These are phyloP conservation scores for Chionographis japonica DNA, from an alignment of 106 monocot genomes.

Conservation along the genomic window DNA sequence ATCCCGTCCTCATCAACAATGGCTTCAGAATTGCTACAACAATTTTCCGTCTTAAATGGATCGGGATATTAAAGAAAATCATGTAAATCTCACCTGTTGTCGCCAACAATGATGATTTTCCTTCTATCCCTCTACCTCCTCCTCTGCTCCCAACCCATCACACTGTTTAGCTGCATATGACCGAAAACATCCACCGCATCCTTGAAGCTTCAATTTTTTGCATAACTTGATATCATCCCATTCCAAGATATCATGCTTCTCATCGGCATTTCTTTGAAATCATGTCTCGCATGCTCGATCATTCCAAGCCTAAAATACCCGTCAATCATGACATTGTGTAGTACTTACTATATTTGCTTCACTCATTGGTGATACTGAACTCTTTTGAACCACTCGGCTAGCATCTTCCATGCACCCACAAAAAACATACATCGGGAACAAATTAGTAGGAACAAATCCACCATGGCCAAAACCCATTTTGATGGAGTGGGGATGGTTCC, in stretches of 20 bases:
- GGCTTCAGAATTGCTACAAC: no score
- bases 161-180: conserved; percentile 24
- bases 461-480: conserved; percentile 32
- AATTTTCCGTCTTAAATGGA: no score
- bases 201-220: conserved; percentile 26
- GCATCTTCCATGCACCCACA: conserved; percentile 38
- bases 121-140: no score
- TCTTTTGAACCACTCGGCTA: conserved; percentile 10
- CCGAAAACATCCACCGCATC: conserved; percentile 39
- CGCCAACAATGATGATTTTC: no score
- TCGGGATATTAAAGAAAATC: no score
- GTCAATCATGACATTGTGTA: conserved; percentile 47
- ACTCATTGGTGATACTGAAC: background rate
- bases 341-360: conserved; percentile 18
- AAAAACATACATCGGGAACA: conserved; percentile 39
- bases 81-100: no score
- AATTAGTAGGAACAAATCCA: conserved; percentile 42
- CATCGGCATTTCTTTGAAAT: conserved; percentile 33
- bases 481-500: conserved; percentile 31
- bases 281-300: conserved; percentile 17
- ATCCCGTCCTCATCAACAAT: no score
- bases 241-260: conserved; percentile 51
- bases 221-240: conserved; percentile 33
- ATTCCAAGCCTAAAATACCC: conserved; percentile 33
- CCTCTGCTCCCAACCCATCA: background rate